Base-by-base conservation (phyloP, 2,329 filamentous ascomycete genomes). In the Fusarium clavum region DNA sequence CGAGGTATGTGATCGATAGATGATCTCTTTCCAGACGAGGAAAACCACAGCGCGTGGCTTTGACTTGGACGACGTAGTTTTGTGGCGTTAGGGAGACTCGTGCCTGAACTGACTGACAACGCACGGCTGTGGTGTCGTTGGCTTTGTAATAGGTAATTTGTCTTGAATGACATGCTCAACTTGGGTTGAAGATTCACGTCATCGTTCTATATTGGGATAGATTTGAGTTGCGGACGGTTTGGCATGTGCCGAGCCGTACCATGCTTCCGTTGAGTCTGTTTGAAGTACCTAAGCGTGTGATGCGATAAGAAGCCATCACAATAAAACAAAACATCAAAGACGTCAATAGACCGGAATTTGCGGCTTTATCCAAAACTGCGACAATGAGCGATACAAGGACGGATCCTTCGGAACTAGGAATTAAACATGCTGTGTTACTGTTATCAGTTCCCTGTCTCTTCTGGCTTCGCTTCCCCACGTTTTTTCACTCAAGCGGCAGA, bases 331-430 rank as follows among this genome's bases (percentile, higher is more conserved):
- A n/a, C 30, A 51, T n/a, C 24, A 59, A 64, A 41, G 56, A 57
- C 29, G 67, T 62, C 60, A 71, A 49, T 43, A 47, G 27, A 43
- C 11, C 68, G 68, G 68, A 65, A 46, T 56, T 66, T 71, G 58
- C 68, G 64, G 68, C 40, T 29, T 69, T 65, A 53, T 43, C 34
- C 20, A 27, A 47, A 46, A 62, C 34, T 62, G 51, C 61, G 52
- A 52, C 14, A 45, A 41, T 43, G 22, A 41, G 13, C 13, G 12
- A n/a, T 47, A 38, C 14, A 43, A 30, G 29, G 41, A 64, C 62
- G 57, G 64, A 57, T 61, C 41, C 29, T 46, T 71, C 69, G 69
- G 69, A 30, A 34, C 49, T 72, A 64, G 58, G 55, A 58, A 65
- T 58, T 67, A 72, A 71, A 44, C 29, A 44, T 40, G 30, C 38